Evolutionary conservation across 257 asterid species (phyloP), one percentile per base, ranked within the genome.

Genomic region (Schizonepeta tenuifolia): DNA sequence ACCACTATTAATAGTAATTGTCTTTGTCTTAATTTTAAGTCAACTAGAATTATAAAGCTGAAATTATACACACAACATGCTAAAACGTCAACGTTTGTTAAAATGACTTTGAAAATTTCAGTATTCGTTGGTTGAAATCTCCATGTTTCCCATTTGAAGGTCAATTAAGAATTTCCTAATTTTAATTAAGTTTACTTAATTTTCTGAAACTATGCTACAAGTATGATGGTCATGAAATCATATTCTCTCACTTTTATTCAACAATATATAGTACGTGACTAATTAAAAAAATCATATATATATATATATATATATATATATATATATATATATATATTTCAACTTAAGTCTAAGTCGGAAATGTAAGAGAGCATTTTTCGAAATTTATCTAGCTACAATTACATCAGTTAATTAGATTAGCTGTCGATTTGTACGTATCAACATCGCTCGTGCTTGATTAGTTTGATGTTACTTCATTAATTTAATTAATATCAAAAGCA

Each of bases 31-130:
- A 9, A 44, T 62, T 24, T 24, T 40, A 69, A 69, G 79, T 79
- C 80, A 79, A 79, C 80, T 60, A 56, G 17, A 70, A 57, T 10
- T 65, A 28, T 35, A 4, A 9, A 56, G 64, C 36, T 21, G 35
- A 75, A 76, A 35, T 59, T 47, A 65, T 54, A 31, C 5, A 41
- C 58, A 14, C 40, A 14, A 2, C 44, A 21, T 20, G 47, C 82
- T 66, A 13, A 15, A 70, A 65, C 24, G 80, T 75, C 80, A 71
- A 79, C 36, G 68, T 74, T 71, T 31, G 80, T 68, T 71, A 63
- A 75, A 66, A 67, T n/a, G 13, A 70, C 6, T 1, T 49, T n/a
- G 55, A 49, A 47, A 47, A 5, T 49, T 15, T 47, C 54, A 46
- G 51, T 46, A 13, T 68, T 61, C 9, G 57, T 78, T 9, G 58